These are phyloP conservation scores for Anastatica hierochuntica DNA, from an alignment of 345 rosid genomes.

Conservation along the genomic window DNA sequence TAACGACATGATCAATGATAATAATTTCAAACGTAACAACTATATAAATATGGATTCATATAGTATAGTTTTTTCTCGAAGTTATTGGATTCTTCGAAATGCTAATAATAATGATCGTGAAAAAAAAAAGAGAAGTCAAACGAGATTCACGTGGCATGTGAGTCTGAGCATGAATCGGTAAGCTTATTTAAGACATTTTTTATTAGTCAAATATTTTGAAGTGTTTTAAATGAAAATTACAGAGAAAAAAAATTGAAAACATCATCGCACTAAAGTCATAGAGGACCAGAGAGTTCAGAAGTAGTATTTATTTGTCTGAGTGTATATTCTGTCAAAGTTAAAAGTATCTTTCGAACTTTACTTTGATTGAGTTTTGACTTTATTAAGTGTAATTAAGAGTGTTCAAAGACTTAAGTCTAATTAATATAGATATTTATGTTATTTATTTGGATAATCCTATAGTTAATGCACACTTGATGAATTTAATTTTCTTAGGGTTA, in stretches of 20 bases:
- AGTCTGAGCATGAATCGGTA: conserved; percentile 6
- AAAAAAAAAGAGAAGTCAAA: background rate
- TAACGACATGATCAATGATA: too few species aligned
- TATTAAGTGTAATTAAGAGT: too few species aligned
- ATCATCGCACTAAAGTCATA: too few species aligned
- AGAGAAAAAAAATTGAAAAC: background rate
- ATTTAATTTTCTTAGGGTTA: too few species aligned
- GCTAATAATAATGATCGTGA: background rate
- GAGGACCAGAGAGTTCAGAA: too few species aligned
- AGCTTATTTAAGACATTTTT: too few species aligned
- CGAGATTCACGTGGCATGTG: conserved; percentile 15
- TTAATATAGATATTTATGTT: too few species aligned
- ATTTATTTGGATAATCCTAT: too few species aligned
- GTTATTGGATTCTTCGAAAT: background rate
- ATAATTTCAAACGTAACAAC: too few species aligned
- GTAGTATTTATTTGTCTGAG: conserved; percentile 4
- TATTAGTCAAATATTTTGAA: too few species aligned
- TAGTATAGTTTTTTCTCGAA: background rate
- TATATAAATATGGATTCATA: background rate
- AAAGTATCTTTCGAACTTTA: conserved; percentile 5
- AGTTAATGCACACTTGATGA: too few species aligned
- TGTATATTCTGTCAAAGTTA: conserved; percentile 7
- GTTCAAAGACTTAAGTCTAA: too few species aligned
- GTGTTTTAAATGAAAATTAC: background rate
- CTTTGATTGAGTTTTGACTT: background rate